phyloP scores from a whole-genome alignment of 257 asterid species.

The Nicotiana knightiana region DNA sequence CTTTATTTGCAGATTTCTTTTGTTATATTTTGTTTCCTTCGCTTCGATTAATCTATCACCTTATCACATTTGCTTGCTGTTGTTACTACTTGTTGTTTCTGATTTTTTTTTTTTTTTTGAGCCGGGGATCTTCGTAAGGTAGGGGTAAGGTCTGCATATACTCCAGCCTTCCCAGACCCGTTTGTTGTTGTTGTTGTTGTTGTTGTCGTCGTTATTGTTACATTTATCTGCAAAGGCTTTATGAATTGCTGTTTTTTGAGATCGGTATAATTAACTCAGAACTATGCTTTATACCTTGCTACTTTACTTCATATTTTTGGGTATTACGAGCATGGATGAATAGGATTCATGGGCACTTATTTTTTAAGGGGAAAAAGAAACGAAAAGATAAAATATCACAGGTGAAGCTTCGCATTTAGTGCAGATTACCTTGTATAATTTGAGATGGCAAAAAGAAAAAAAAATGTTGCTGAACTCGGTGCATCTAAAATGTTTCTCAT shows the following conservation, averaged over 20 bases:
- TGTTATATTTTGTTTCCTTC: no score
- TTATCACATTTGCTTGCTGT: no score
- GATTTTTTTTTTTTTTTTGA: no score
- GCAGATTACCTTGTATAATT: not conserved
- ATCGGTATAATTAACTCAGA: not conserved
- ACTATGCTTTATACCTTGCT: not conserved
- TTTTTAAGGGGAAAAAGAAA: not conserved
- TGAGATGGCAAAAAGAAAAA: not conserved
- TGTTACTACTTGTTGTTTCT: no score
- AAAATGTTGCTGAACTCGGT: not conserved
- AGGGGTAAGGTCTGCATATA: no score
- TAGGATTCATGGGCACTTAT: not conserved
- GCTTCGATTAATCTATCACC: no score
- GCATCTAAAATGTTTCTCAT: not conserved
- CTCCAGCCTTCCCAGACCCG: no score
- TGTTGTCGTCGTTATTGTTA: no score
- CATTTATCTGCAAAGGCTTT: not conserved
- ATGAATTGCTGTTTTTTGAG: not conserved
- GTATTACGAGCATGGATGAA: not conserved
- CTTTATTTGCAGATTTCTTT: no score
- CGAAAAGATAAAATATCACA: not conserved
- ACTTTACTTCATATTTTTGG: not conserved
- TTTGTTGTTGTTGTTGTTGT: no score
- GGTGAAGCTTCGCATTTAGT: not conserved
- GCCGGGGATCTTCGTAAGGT: no score